phyloP scores from a whole-genome alignment of 371 early-diverging fungal genomes.

The Globomyces sp. region DNA sequence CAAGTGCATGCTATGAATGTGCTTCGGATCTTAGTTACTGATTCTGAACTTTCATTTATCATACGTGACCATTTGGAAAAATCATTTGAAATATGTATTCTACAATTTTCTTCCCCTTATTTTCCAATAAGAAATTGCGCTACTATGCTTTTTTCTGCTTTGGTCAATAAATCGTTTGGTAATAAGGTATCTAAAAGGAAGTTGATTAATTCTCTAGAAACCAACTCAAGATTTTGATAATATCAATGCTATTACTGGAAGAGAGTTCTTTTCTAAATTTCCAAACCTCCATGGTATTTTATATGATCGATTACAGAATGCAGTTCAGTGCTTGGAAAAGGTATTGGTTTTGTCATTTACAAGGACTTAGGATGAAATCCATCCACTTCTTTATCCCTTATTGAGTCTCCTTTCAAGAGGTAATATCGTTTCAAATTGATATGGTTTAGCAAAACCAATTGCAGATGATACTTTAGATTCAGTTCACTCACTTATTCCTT shows the following conservation, averaged over 20 bases:
- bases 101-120: slow-evolving; percentile 50
- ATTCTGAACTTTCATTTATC: slow-evolving; percentile 22
- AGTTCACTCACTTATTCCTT: slow-evolving; percentile 39
- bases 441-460: slow-evolving; percentile 26
- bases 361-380: slow-evolving; percentile 13
- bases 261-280: slow-evolving; percentile 87
- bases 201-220: slow-evolving; percentile 13
- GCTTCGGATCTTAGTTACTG: slow-evolving; percentile 1
- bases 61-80: slow-evolving; percentile 6
- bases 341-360: too few species aligned
- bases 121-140: slow-evolving; percentile 89
- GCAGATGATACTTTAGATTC: slow-evolving; percentile 17
- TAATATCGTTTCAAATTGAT: slow-evolving; percentile 5
- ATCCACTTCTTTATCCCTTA: slow-evolving; percentile 41
- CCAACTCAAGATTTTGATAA: slow-evolving; percentile 27
- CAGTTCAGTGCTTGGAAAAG: slow-evolving; percentile 19
- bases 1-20: slow-evolving; percentile 16
- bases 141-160: slow-evolving; percentile 87
- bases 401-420: slow-evolving; percentile 40
- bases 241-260: slow-evolving; percentile 78
- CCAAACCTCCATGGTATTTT: slow-evolving; percentile 77
- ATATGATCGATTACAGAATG: slow-evolving; percentile 60
- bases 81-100: slow-evolving; percentile 16
- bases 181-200: slow-evolving; percentile 55
- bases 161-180: slow-evolving; percentile 82